Evolutionary conservation across 208 protist genomes (phyloP).

Genomic region (Balamuthia mandrillaris): DNA sequence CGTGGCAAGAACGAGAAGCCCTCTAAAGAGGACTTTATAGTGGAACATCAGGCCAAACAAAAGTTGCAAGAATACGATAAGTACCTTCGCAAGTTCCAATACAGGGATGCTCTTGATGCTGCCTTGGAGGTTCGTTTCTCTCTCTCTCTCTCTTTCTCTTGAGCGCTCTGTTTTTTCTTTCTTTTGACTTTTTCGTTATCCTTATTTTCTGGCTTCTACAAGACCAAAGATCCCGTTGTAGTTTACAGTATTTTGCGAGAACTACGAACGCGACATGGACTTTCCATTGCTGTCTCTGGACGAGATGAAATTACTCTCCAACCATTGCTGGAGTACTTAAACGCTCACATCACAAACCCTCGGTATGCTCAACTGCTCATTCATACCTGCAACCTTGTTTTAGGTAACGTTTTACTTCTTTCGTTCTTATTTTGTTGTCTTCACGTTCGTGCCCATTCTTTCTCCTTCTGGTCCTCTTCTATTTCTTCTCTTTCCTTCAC

Average conservation of each 20-base stretch:
- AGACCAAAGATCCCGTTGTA: not conserved
- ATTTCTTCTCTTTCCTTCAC: not conserved
- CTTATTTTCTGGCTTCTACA: not conserved
- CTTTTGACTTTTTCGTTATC: not conserved
- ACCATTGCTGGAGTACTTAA: constrained; percentile 49
- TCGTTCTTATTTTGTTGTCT: not conserved
- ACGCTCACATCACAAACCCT: constrained; percentile 41
- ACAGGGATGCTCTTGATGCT: constrained; percentile 51
- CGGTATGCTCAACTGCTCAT: constrained; percentile 45
- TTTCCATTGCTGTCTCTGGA: constrained; percentile 44
- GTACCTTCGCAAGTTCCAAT: constrained; percentile 50
- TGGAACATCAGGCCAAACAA: not conserved
- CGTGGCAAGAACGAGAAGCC: not conserved
- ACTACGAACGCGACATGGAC: not conserved
- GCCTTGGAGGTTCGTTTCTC: constrained; percentile 15
- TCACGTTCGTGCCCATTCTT: not conserved
- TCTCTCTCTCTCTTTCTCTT: too few species aligned
- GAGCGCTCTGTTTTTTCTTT: too few species aligned
- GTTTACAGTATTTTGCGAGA: not conserved
- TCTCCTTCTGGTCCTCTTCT: too few species aligned
- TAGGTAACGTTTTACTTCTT: not conserved
- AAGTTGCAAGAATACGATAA: constrained; percentile 13
- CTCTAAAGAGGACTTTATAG: not conserved
- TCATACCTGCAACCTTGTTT: constrained; percentile 35
- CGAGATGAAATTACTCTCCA: constrained; percentile 38